Evolutionary conservation across 169 alveolate genomes (phyloP).

Genomic region (Plasmodium relictum): DNA sequence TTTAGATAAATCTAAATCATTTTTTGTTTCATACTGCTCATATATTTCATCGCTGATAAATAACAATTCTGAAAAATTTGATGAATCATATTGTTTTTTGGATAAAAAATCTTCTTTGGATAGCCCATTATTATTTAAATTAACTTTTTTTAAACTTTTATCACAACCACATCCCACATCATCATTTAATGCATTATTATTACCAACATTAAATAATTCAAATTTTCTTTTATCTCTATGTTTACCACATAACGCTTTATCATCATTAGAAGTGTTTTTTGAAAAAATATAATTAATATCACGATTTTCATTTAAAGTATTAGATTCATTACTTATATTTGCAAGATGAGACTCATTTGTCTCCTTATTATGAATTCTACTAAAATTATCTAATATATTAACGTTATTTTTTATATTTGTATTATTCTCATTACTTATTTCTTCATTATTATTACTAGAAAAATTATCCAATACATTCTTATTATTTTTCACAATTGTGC

Average conservation of each 20-base stretch:
- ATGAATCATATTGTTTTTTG: constrained; percentile 11
- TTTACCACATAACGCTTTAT: constrained; percentile 5
- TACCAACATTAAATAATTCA: neutral
- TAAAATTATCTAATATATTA: constrained; percentile 14
- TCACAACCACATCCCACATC: neutral
- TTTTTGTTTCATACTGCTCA: constrained; percentile 7
- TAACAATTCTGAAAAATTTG: constrained; percentile 16
- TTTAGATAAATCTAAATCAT: neutral
- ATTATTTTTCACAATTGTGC: constrained; percentile 12
- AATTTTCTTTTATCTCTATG: constrained; percentile 38
- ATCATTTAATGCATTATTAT: neutral
- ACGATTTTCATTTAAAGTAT: neutral
- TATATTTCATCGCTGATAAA: constrained; percentile 16
- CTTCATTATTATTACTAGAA: constrained; percentile 1
- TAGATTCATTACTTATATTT: constrained; percentile 4
- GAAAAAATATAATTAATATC: neutral
- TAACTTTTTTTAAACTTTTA: constrained; percentile 7
- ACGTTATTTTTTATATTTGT: constrained; percentile 7
- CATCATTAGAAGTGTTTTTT: constrained; percentile 6
- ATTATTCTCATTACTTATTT: constrained; percentile 9
- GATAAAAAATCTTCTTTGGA: constrained; percentile 9
- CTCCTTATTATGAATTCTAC: constrained; percentile 3
- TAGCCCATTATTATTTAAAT: neutral
- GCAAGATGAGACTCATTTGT: neutral
- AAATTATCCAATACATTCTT: constrained; percentile 15